Evolutionary conservation across 495 filamentous ascomycete species (phyloP), one percentile per base, ranked within the genome.

Genomic region (Letharia columbiana): DNA sequence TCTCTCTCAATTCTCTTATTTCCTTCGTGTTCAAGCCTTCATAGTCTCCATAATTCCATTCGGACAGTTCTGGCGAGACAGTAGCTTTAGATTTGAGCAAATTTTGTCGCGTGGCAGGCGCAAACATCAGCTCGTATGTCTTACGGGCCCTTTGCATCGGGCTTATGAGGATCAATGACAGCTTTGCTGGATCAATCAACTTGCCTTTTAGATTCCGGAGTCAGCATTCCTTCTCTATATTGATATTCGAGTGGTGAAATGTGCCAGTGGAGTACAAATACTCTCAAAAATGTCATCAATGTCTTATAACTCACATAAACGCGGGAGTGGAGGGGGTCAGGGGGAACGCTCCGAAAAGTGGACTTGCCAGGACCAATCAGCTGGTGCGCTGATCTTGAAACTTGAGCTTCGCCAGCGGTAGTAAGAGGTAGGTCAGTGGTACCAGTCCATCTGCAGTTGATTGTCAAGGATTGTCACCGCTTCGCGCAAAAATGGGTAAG

Each of bases 11-110:
- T 41, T 81, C 76, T 28, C 83, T 72, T 69, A 96, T 96, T 70
- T 89, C 75, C 8, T 81, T 73, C 6, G 79, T 84, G 39, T 84
- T 86, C 68, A 92, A 79, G 12, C 92, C 92, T 73, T 96, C 92
- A 71, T 95, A 96, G 69, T 85, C 79, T 28, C 92, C 92, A 70
- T 95, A 96, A 68, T 89, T 86, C 91, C 92, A 96, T 72, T 96
- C 92, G 1, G 86, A 79, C 42, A 96, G 80, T 45, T 86, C 79
- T 60, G 88, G 83, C 0, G 86, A 88, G 49, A 86, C 76, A 62
- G 82, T 75, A 31, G 91, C 80, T 50, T 75, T 71, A 3, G 71
- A 73, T 41, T 73, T 57, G 59, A 10, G n/a, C 37, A 67, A 77
- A 44, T 66, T 75, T 73, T 45, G 73, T 61, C 23, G 73, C 75